phyloP scores from a whole-genome alignment of 345 rosid genomes.

The thale cress (Arabidopsis thaliana) region DNA sequence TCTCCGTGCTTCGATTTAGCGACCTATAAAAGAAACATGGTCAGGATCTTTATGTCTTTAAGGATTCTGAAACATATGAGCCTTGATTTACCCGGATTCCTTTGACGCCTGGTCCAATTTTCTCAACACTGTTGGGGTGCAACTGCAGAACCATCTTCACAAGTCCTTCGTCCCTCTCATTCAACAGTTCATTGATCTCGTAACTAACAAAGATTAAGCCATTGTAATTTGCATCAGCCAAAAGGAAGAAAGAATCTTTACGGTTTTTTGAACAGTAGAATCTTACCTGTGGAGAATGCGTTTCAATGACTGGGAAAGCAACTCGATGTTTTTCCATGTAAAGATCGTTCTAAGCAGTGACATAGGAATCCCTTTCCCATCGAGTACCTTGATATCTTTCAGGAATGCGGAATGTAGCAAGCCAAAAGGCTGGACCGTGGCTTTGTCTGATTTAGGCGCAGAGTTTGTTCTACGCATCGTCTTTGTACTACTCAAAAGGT shows the following conservation, averaged over 20 bases:
- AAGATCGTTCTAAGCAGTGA: slow-evolving; percentile 44
- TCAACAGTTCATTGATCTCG: slow-evolving; percentile 58
- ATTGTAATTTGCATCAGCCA: background rate
- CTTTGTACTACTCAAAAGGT: slow-evolving; percentile 53
- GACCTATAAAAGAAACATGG: slow-evolving; percentile 54
- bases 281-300: slow-evolving; percentile 73
- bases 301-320: slow-evolving; percentile 54
- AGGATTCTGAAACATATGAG: background rate
- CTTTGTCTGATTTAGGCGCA: slow-evolving; percentile 48
- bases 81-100: slow-evolving; percentile 63
- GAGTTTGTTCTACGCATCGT: slow-evolving; percentile 8
- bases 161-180: slow-evolving; percentile 53
- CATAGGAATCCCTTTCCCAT: slow-evolving; percentile 46
- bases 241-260: slow-evolving; percentile 26
- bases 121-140: slow-evolving; percentile 78
- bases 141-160: slow-evolving; percentile 67
- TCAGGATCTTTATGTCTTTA: slow-evolving; percentile 25
- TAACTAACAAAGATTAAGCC: slow-evolving; percentile 47
- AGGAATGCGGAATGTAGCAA: slow-evolving; percentile 43
- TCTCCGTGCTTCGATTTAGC: slow-evolving; percentile 60
- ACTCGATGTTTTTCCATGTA: slow-evolving; percentile 57
- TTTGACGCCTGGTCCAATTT: slow-evolving; percentile 69
- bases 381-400: slow-evolving; percentile 45
- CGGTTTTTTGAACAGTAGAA: background rate
- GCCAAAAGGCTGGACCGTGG: slow-evolving; percentile 30